These are phyloP conservation scores for Alnus glutinosa DNA, from an alignment of 306 rosid genomes.

Conservation along the genomic window DNA sequence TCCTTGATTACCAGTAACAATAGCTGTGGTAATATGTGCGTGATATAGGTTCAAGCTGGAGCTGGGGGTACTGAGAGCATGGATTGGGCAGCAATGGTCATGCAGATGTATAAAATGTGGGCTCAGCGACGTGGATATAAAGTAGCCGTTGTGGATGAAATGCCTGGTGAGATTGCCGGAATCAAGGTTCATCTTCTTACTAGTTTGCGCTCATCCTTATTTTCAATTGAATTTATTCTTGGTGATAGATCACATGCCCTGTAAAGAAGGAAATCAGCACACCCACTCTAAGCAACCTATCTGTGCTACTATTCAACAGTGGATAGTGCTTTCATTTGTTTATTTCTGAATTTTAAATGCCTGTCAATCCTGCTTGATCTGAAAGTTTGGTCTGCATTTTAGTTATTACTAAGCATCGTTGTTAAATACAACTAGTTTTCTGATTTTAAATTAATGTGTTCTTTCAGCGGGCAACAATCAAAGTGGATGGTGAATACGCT, in stretches of 20 bases:
- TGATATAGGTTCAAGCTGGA: slow-evolving; percentile 85
- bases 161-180: slow-evolving; percentile 97
- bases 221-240: neutral
- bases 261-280: neutral
- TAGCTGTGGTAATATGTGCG: slow-evolving; percentile 4
- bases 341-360: slow-evolving; percentile 7
- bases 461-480: slow-evolving; percentile 89
- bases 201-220: slow-evolving; percentile 22
- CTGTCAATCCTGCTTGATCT: neutral
- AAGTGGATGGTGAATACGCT: slow-evolving; percentile 91
- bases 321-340: neutral
- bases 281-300: neutral
- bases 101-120: slow-evolving; percentile 95
- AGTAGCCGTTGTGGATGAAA: slow-evolving; percentile 81
- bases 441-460: slow-evolving; percentile 31
- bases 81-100: slow-evolving; percentile 98
- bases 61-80: slow-evolving; percentile 99
- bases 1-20: slow-evolving; percentile 7
- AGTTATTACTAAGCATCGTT: neutral
- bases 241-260: neutral
- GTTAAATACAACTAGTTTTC: slow-evolving; percentile 7
- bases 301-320: neutral
- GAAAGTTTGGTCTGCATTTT: neutral
- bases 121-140: slow-evolving; percentile 68
- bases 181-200: slow-evolving; percentile 86